Base-by-base conservation (phyloP, 352 stramenopile genomes). In the Phytopythium mirpurense region DNA sequence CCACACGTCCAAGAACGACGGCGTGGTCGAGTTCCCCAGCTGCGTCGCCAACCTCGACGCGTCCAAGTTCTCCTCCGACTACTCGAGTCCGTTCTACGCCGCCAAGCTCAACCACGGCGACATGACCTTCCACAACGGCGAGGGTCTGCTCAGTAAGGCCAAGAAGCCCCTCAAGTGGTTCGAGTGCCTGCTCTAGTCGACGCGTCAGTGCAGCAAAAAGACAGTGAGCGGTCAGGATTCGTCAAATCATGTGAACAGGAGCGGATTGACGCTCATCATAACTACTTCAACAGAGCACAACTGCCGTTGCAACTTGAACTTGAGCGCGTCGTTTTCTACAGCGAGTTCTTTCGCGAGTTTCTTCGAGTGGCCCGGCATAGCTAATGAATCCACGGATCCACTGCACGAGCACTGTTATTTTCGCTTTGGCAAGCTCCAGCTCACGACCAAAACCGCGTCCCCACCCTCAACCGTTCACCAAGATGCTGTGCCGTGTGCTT, bases 131-230 rank as follows among this genome's bases (percentile, higher is more conserved):
- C 68, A 75, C 54, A 69, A 78, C 54, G 70, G 72, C n/a, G 76
- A 87, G 31, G 63, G 62, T 5, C 60, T 74, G 32, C 78, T 79
- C 34, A 68, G 70, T 41, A 66, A 63, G 35, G 57, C 57, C n/a
- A 59, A 78, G 54, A 86, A 86, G 51, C 74, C 74, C 2, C 54
- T 78, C 36, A 83, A 86, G 54, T 86, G 74, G 74, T 83, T 86
- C 48, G 69, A 83, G 56, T 81, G 72, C 26, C 37, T 68, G 37
- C 52, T 78, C 24, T 78, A 73, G 44, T 14, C 24, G 7, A 32
- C 29, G 29, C n/a, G n/a, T n/a, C n/a, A n/a, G n/a, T n/a, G n/a
- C n/a, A n/a, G n/a, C n/a, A n/a, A n/a, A n/a, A n/a, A n/a, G n/a
- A n/a, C n/a, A n/a, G n/a, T n/a, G n/a, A n/a, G n/a, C n/a, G n/a